A percentile compares a stretch with the other conserved stretches of the same genome.
These are phyloP conservation scores for Collybia nuda DNA, from an alignment of 768 basidiomycete species.

Conservation along the genomic window DNA sequence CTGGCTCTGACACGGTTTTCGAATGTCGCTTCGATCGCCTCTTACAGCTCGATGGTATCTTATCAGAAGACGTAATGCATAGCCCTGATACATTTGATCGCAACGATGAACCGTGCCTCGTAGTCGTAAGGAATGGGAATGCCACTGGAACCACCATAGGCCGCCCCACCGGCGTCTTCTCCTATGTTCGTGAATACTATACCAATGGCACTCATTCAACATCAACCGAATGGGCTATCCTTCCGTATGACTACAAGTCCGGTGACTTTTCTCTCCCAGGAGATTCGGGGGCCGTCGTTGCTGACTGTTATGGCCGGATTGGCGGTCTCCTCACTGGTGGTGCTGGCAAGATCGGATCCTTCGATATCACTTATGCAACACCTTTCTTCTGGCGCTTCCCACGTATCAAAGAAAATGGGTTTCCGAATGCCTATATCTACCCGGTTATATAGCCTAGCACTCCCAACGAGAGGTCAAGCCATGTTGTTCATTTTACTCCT, in stretches of 20 bases:
- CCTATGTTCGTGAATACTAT: conserved; percentile 31
- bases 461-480: no score
- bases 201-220: conserved; percentile 16
- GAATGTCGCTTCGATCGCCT: conserved; percentile 28
- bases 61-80: conserved; percentile 31
- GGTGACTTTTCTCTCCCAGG: conserved; percentile 26
- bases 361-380: conserved; percentile 34
- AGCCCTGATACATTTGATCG: conserved; percentile 26
- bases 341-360: conserved; percentile 20
- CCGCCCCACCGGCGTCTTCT: conserved; percentile 33
- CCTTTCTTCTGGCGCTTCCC: conserved; percentile 28
- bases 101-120: conserved; percentile 26
- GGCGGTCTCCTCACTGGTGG: conserved; percentile 33
- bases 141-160: conserved; percentile 36
- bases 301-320: conserved; percentile 29
- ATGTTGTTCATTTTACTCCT: no score
- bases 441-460: no score
- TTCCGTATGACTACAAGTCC: conserved; percentile 21
- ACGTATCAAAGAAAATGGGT: conserved; percentile 13
- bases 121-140: conserved; percentile 35
- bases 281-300: conserved; percentile 37
- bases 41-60: conserved; percentile 25
- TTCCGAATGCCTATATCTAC: no score
- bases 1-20: conserved; percentile 18
- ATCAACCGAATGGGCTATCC: conserved; percentile 31